A percentile compares a stretch with the other conserved stretches of the same genome.
Conservation (phyloP, 768 basidiomycete genomes). For the Dioszegia hungarica region DNA sequence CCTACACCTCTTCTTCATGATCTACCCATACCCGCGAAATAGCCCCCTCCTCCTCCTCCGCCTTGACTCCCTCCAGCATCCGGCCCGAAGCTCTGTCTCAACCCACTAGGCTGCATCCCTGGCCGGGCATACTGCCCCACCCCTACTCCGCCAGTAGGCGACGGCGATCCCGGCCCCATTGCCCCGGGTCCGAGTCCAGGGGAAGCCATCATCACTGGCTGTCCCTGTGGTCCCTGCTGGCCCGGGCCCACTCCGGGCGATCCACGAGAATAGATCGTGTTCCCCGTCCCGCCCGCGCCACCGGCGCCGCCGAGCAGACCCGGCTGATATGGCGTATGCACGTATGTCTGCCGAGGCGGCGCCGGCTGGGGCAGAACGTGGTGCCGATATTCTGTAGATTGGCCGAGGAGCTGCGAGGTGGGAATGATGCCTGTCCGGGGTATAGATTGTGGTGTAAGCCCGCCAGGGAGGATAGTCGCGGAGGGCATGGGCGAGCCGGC, state of each 20-base stretch:
- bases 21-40: not conserved
- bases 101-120: slow-evolving; percentile 21
- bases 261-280: not conserved
- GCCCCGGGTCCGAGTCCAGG: not conserved
- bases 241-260: not conserved
- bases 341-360: not conserved
- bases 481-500: no score
- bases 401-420: no score
- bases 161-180: not conserved
- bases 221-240: no score
- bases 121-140: slow-evolving; percentile 16
- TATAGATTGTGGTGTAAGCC: no score
- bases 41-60: not conserved
- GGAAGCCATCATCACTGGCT: not conserved
- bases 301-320: no score
- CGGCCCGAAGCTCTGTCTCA: slow-evolving; percentile 36
- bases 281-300: no score
- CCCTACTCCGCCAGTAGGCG: not conserved
- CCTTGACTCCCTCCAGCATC: not conserved
- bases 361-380: no score
- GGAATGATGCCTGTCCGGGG: no score
- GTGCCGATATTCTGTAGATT: not conserved
- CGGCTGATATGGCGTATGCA: not conserved
- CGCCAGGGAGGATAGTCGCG: no score
- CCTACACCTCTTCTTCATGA: not conserved